Evolutionary conservation across 2,329 filamentous ascomycete genomes (phyloP).

Genomic region (Didymella glomerata): DNA sequence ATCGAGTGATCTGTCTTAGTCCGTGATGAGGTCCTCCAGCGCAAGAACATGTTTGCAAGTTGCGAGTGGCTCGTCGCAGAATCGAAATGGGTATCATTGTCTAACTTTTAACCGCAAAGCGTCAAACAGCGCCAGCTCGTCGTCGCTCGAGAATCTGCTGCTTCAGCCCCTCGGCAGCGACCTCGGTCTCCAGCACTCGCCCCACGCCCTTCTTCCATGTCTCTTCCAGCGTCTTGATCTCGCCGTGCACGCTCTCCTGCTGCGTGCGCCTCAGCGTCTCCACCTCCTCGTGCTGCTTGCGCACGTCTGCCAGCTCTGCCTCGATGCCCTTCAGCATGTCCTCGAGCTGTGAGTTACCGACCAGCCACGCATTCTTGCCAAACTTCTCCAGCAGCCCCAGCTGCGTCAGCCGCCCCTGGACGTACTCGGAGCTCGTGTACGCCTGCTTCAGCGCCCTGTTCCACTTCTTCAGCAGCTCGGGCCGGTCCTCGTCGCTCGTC

Average conservation of each 20-base stretch:
- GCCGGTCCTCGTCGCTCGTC: conserved; percentile 49
- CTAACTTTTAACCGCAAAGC: background rate
- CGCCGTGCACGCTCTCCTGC: conserved; percentile 76
- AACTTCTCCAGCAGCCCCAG: conserved; percentile 79
- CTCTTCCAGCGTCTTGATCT: conserved; percentile 77
- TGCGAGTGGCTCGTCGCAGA: too few species aligned
- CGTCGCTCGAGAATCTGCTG: conserved; percentile 49
- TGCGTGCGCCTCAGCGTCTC: conserved; percentile 73
- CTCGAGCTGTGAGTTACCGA: conserved; percentile 83
- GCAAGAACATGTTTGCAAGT: too few species aligned
- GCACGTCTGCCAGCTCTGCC: conserved; percentile 73
- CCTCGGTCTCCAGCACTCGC: conserved; percentile 83
- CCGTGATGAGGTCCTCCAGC: too few species aligned
- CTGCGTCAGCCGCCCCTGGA: conserved; percentile 65
- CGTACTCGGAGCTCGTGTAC: conserved; percentile 66
- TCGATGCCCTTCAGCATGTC: conserved; percentile 74
- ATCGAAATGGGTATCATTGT: conserved; percentile 8
- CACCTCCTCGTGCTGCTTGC: conserved; percentile 74
- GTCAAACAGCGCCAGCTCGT: conserved; percentile 44
- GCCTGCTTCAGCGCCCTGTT: conserved; percentile 61
- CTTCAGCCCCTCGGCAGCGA: conserved; percentile 76
- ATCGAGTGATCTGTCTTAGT: too few species aligned
- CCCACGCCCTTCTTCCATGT: conserved; percentile 82
- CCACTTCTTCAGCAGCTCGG: conserved; percentile 57
- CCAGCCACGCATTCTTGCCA: conserved; percentile 91